A percentile compares a stretch with the other conserved stretches of the same genome.
phyloP scores from a whole-genome alignment of 2,329 filamentous ascomycete genomes.

The Gyromitra esculenta region DNA sequence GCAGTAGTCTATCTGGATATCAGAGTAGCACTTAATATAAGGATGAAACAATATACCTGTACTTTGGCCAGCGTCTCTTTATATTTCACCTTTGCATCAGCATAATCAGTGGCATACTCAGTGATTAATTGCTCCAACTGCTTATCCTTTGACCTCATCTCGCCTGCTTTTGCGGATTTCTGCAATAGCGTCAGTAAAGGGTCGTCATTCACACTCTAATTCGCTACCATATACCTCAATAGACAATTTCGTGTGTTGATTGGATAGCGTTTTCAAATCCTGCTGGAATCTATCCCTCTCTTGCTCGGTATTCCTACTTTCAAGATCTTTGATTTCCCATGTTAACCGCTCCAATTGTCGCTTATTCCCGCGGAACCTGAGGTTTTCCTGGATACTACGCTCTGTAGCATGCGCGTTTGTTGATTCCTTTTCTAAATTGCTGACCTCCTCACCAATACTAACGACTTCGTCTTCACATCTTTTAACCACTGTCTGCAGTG shows the following conservation, averaged over 20 bases:
- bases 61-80: slow-evolving; percentile 89
- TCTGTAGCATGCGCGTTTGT: slow-evolving; percentile 83
- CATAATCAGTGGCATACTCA: slow-evolving; percentile 88
- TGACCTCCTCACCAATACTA: slow-evolving; percentile 74
- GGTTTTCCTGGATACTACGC: slow-evolving; percentile 86
- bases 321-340: slow-evolving; percentile 76
- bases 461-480: slow-evolving; percentile 74
- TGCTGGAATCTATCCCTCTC: slow-evolving; percentile 78
- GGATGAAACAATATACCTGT: slow-evolving; percentile 61
- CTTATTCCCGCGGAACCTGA: slow-evolving; percentile 81
- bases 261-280: slow-evolving; percentile 75
- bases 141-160: slow-evolving; percentile 84
- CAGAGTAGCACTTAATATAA: slow-evolving; percentile 21
- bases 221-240: slow-evolving; percentile 70
- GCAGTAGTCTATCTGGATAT: slow-evolving; percentile 74
- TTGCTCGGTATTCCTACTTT: slow-evolving; percentile 80
- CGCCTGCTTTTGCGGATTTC: slow-evolving; percentile 70
- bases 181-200: slow-evolving; percentile 22
- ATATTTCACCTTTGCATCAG: slow-evolving; percentile 80
- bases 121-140: slow-evolving; percentile 76
- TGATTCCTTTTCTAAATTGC: slow-evolving; percentile 79
- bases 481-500: slow-evolving; percentile 73
- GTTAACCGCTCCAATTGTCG: slow-evolving; percentile 74
- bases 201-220: not conserved
- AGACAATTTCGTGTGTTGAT: slow-evolving; percentile 73